phyloP scores from a whole-genome alignment of 495 filamentous ascomycete species.

The Lepidopterella palustris region DNA sequence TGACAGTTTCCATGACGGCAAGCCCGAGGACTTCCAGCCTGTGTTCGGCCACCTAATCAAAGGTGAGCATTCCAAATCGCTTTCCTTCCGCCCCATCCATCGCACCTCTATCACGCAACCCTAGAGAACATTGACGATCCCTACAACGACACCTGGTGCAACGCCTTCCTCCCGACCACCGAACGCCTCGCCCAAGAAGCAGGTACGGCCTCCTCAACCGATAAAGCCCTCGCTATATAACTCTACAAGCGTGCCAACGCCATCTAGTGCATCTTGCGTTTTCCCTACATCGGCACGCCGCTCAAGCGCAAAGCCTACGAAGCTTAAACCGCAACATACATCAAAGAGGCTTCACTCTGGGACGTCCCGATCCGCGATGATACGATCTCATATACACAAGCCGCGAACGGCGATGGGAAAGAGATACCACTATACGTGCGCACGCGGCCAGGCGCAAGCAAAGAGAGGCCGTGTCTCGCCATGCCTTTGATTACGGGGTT shows the following conservation, averaged over 20 bases:
- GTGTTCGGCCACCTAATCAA: constrained; percentile 47
- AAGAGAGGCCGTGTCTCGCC: constrained; percentile 44
- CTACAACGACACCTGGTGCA: constrained; percentile 56
- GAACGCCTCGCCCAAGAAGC: constrained; percentile 46
- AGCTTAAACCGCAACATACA: constrained; percentile 58
- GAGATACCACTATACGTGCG: constrained; percentile 60
- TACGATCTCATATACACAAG: constrained; percentile 49
- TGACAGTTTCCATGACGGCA: constrained; percentile 63
- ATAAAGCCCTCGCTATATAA: constrained; percentile 40
- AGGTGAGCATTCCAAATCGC: too few species aligned
- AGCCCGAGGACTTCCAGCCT: constrained; percentile 62
- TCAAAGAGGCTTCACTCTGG: constrained; percentile 52
- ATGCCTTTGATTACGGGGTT: constrained; percentile 67
- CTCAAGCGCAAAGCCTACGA: constrained; percentile 55
- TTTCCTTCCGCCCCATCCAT: too few species aligned
- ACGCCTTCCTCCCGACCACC: constrained; percentile 53
- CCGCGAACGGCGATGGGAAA: constrained; percentile 42
- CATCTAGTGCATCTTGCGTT: constrained; percentile 64
- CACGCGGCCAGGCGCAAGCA: constrained; percentile 40
- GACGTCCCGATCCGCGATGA: constrained; percentile 50
- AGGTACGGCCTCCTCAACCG: constrained; percentile 32
- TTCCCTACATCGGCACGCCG: constrained; percentile 56
- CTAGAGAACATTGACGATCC: constrained; percentile 62
- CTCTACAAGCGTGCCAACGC: constrained; percentile 65
- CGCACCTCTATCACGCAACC: too few species aligned